Base-by-base conservation (phyloP, 2,329 filamentous ascomycete genomes). In the Xylariaceae sp. region DNA sequence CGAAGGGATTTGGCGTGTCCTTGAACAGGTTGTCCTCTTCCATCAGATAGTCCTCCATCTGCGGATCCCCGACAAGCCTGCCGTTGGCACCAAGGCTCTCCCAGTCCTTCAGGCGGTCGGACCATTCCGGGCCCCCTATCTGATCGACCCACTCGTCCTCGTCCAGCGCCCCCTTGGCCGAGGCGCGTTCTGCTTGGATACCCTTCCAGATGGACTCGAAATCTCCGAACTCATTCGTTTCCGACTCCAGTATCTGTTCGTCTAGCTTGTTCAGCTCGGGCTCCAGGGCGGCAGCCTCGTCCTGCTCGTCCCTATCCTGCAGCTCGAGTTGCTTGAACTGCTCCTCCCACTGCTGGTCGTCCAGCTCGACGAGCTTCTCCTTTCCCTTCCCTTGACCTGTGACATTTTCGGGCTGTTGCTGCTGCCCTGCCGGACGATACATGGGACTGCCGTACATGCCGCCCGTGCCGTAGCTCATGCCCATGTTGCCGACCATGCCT, bases 291-390 rank as follows among this genome's bases (percentile, higher is more conserved):
- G 71, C 70, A 42, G 63, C 61, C 44, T 85, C 81, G 33, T 84
- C 83, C 25, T 69, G 66, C 33, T 64, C 59, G 31, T 70, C 65
- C 24, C 63, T 62, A 11, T 63, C 64, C 29, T 57, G 49, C 26
- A 58, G 36, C 32, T 59, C 55, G 28, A 95, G 80, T 60, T 92
- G 78, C 37, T 87, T 84, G 59, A 98, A 98, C 59, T 96, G 88
- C 50, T 88, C 86, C 61, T 96, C 90, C 92, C 92, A 96, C 54
- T 94, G 83, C 52, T 82, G 69, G 49, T 98, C 90, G 56, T 95
- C 87, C 16, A 96, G 74, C 64, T 96, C 92, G 10, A 96, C 81
- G 64, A 96, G 77, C 60, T 93, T 94, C 24, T 84, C 89, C 58
- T 96, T 96, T 38, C 83, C 85, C 59, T 88, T 83, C 31, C 63